Evolutionary conservation across 1,284 basidiomycete genomes (phyloP).

Genomic region (Tilletia indica): DNA sequence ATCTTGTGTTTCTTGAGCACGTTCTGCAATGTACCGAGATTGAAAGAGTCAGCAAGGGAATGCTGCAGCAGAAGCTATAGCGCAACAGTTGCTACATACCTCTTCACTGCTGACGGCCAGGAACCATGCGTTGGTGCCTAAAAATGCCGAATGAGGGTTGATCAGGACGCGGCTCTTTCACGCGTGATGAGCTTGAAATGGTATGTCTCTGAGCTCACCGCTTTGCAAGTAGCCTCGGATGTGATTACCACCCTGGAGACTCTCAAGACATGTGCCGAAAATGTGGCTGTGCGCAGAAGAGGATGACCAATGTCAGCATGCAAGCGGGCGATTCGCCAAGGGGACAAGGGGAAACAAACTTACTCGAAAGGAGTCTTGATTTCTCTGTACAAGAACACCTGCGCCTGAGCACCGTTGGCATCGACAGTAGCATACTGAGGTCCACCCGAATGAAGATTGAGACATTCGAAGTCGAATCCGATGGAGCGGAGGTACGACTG

Average conservation of each 20-base stretch:
- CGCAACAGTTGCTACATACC: no score
- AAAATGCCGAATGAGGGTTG: no score
- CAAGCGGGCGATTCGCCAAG: no score
- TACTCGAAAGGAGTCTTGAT: conserved; percentile 35
- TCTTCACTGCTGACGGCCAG: conserved; percentile 2
- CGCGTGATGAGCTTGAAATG: no score
- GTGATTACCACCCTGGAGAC: conserved; percentile 25
- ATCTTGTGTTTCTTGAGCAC: neutral
- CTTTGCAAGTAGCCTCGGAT: conserved; percentile 36
- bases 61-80: no score
- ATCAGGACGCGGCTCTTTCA: no score
- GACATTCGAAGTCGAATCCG: conserved; percentile 27
- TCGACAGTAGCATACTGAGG: conserved; percentile 39
- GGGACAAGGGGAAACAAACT: neutral
- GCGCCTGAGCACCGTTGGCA: conserved; percentile 32
- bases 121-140: neutral
- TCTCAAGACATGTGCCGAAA: conserved; percentile 28
- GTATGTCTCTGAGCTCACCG: conserved; percentile 19
- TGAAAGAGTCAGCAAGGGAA: no score
- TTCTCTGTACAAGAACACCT: conserved; percentile 42
- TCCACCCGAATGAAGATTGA: conserved; percentile 29
- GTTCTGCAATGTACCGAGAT: neutral
- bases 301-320: no score
- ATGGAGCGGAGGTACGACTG: conserved; percentile 28
- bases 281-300: conserved; percentile 10